Evolutionary conservation across 2,329 filamentous ascomycete species (phyloP), one percentile per base, ranked within the genome.

Genomic region (Penicillium sp.): DNA sequence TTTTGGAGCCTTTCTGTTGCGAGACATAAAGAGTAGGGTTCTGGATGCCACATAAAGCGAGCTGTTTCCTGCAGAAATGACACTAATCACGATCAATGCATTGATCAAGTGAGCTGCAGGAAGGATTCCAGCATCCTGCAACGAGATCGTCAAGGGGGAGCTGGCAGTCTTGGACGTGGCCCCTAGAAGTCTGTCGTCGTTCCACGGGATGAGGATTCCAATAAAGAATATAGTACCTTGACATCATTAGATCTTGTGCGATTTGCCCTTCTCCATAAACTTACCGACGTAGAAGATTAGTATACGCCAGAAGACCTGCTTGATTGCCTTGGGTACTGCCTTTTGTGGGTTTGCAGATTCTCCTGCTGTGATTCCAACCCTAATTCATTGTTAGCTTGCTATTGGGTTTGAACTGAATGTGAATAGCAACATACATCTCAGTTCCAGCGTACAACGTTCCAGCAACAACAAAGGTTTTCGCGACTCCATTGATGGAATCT

Each of bases 31-130:
- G 0, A 92, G 75, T 1, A 93, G 73, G 0, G 88, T 92, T 21
- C 89, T 83, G 3, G 87, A 89, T 42, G 85, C 85, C 60, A 92
- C 89, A 69, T 92, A 92, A 57, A 92, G 88, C 8, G 86, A 88
- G 48, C 83, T 86, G 72, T 92, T 92, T 61, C 88, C 83, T 16
- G 88, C 87, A 0, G 82, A 86, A 36, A 90, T 77, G 51, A 88
- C 88, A 11, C 88, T 89, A 8, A 90, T 76, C 47, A 92, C 81
- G 63, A 90, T 89, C 65, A 90, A 87, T 38, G 85, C 87, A 60
- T 92, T 92, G 75, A 92, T 88, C 1, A 92, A 80, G 66, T 92
- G 85, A 1, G 88, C 87, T 50, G 87, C 89, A 24, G 83, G 84
- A 50, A 87, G 72, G 83, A 87, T 92, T 1, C 88, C 88, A 1